Percentiles rank a stretch among this genome's conserved stretches.
Conservation (phyloP, 2,329 filamentous ascomycete genomes). For the Botrytis cinerea region DNA sequence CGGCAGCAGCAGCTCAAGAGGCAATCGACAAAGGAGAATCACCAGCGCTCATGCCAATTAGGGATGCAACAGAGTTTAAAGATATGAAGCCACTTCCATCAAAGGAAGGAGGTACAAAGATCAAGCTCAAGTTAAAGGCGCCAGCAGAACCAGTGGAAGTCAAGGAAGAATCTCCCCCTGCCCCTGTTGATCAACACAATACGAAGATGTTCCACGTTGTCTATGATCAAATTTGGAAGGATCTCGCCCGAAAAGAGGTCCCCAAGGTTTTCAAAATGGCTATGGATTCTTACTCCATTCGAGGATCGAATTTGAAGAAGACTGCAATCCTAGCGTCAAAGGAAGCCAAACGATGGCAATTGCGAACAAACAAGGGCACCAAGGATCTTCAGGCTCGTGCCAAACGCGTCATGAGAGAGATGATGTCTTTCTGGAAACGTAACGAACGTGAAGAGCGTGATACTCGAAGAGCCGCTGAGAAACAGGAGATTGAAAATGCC, state of each 20-base stretch:
- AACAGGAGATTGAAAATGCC: constrained; percentile 93
- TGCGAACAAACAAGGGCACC: constrained; percentile 96
- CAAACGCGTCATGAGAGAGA: constrained; percentile 98
- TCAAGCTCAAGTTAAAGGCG: constrained; percentile 56
- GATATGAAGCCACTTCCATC: constrained; percentile 33
- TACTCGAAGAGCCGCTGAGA: constrained; percentile 88
- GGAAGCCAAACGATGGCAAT: constrained; percentile 95
- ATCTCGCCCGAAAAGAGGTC: constrained; percentile 90
- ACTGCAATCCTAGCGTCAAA: constrained; percentile 96
- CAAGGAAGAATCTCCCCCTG: constrained; percentile 47
- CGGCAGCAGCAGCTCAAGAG: constrained; percentile 84
- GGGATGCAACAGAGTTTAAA: constrained; percentile 14
- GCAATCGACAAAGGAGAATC: constrained; percentile 79
- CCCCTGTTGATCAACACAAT: constrained; percentile 56
- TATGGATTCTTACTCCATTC: constrained; percentile 79
- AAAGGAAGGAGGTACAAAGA: constrained; percentile 55
- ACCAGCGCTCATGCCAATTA: constrained; percentile 54
- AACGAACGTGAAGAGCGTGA: constrained; percentile 98
- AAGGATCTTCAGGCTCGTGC: constrained; percentile 96
- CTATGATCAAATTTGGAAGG: constrained; percentile 95
- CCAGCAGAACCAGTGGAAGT: constrained; percentile 31
- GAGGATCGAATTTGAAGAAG: constrained; percentile 95
- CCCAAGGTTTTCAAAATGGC: constrained; percentile 91
- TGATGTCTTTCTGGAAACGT: constrained; percentile 99
- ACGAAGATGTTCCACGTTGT: constrained; percentile 96